These are phyloP conservation scores for Hypoxylon sp. DNA, from an alignment of 2,329 filamentous ascomycete genomes.

Conservation along the genomic window DNA sequence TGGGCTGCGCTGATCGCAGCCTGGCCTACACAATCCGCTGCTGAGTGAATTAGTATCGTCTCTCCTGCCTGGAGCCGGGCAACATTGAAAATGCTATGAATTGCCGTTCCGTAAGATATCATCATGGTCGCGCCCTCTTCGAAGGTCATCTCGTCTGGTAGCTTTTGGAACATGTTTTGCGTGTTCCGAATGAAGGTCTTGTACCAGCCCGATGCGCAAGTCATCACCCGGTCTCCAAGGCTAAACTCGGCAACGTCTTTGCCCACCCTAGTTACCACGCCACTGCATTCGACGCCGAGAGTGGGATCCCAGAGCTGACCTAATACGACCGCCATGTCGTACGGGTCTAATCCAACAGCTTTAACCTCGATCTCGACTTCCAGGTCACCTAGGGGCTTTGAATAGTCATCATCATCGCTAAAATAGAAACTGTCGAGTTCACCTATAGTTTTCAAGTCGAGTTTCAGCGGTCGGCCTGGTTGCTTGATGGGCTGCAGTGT, in stretches of 20 bases:
- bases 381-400: conserved; percentile 44
- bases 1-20: conserved; percentile 50
- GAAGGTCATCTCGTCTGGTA: conserved; percentile 50
- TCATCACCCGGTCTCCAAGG: conserved; percentile 48
- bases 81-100: conserved; percentile 50
- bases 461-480: conserved; percentile 47
- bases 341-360: conserved; percentile 49
- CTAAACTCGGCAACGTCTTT: conserved; percentile 48
- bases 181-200: conserved; percentile 50
- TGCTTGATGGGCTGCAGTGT: conserved; percentile 50
- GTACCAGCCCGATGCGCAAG: conserved; percentile 48
- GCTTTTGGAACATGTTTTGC: conserved; percentile 50
- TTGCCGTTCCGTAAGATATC: conserved; percentile 50
- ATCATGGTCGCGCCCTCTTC: conserved; percentile 50
- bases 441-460: conserved; percentile 48
- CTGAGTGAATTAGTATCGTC: conserved; percentile 51
- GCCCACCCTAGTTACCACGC: conserved; percentile 47
- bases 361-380: conserved; percentile 51
- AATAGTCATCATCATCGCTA: conserved; percentile 46
- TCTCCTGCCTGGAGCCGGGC: conserved; percentile 50
- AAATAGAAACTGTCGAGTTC: conserved; percentile 52
- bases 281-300: conserved; percentile 50
- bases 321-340: conserved; percentile 51
- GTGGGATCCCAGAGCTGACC: conserved; percentile 51
- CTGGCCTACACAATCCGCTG: conserved; percentile 49